phyloP scores from a whole-genome alignment of 208 protist species.

The Leptomonas seymouri region DNA sequence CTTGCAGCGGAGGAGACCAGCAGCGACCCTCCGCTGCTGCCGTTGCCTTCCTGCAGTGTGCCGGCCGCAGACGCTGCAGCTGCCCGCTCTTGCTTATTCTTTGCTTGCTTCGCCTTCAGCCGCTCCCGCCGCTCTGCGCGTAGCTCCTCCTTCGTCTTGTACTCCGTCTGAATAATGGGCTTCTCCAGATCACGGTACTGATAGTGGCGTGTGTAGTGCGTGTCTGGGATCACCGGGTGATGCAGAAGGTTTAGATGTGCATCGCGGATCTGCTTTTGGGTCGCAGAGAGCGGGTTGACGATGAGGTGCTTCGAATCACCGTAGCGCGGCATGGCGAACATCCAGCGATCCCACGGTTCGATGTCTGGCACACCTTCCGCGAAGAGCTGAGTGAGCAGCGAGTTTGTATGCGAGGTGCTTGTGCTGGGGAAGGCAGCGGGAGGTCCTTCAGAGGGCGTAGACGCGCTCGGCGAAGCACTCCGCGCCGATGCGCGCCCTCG shows the following conservation, averaged over 20 bases:
- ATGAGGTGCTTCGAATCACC: conserved; percentile 21
- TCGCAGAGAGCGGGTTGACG: conserved; percentile 25
- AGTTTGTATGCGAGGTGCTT: conserved; percentile 32
- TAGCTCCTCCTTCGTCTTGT: conserved; percentile 68
- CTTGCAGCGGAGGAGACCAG: conserved; percentile 12
- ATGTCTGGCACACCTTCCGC: conserved; percentile 76
- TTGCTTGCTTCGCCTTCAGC: conserved; percentile 51
- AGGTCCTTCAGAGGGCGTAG: neutral
- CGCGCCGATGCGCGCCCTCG: neutral
- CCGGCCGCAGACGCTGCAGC: conserved; percentile 11
- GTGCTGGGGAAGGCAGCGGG: conserved; percentile 3
- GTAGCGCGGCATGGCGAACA: conserved; percentile 68
- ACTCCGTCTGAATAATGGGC: conserved; percentile 34
- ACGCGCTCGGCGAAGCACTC: neutral
- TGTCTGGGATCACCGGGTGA: conserved; percentile 60
- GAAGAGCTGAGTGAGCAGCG: conserved; percentile 53
- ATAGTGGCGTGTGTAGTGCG: conserved; percentile 61
- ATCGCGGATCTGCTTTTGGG: conserved; percentile 13
- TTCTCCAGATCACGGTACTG: conserved; percentile 29
- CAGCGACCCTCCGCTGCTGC: neutral
- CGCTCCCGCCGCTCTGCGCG: conserved; percentile 65
- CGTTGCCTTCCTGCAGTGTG: neutral
- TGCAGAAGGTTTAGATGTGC: conserved; percentile 48
- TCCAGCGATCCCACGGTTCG: conserved; percentile 85
- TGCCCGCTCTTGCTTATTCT: conserved; percentile 40